Evolutionary conservation across 148 eudicot species (phyloP).

Genomic region (Nyssa sinensis): DNA sequence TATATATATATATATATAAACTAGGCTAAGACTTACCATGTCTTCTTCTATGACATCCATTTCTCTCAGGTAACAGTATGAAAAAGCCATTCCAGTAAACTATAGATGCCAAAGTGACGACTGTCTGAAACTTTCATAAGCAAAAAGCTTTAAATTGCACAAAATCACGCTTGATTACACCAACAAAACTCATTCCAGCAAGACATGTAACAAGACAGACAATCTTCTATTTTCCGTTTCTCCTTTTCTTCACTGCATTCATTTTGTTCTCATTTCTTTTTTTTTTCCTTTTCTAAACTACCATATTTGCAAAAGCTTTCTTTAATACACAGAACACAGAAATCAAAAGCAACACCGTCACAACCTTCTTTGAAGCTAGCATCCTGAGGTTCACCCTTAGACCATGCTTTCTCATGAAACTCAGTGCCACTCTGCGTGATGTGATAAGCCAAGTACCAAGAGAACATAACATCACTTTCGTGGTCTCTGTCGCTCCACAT

Average conservation of each 20-base stretch:
- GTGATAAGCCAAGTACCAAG: slow-evolving; percentile 40
- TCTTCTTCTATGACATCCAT: too few species aligned
- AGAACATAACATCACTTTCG: slow-evolving; percentile 39
- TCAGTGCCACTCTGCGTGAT: slow-evolving; percentile 28
- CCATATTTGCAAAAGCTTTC: slow-evolving; percentile 36
- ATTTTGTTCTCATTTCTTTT: background rate
- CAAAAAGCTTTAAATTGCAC: background rate
- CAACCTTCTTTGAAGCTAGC: slow-evolving; percentile 79
- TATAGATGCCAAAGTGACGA: too few species aligned
- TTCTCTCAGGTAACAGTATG: too few species aligned
- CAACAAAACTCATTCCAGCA: background rate
- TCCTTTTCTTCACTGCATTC: background rate
- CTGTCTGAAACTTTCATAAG: too few species aligned
- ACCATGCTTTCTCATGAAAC: slow-evolving; percentile 66
- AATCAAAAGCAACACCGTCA: slow-evolving; percentile 41
- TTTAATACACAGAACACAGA: slow-evolving; percentile 38
- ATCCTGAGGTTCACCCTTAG: slow-evolving; percentile 81
- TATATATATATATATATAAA: too few species aligned
- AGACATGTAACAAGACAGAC: background rate
- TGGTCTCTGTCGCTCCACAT: slow-evolving; percentile 38
- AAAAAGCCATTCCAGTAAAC: too few species aligned
- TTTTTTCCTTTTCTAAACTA: background rate
- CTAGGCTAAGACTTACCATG: too few species aligned
- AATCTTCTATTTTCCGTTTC: background rate
- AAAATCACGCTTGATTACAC: slow-evolving; percentile 9